phyloP scores from a whole-genome alignment of 192 early-diverging fungal species.

The Coemansia sp. region DNA sequence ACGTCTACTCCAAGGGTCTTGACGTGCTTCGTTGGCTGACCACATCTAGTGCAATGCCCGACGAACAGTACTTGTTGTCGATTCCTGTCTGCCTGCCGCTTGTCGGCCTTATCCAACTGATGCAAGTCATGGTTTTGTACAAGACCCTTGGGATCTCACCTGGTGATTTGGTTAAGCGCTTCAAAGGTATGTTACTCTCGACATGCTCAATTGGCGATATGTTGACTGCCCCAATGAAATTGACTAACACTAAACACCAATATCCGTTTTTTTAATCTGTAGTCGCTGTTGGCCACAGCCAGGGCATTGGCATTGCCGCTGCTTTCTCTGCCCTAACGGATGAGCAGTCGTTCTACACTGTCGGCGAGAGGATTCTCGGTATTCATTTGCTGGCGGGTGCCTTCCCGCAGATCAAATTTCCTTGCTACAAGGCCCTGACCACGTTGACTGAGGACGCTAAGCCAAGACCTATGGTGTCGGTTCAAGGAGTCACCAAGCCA shows the following conservation, averaged over 20 bases:
- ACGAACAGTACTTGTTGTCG: conserved; percentile 68
- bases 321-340: conserved; percentile 80
- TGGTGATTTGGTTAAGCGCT: conserved; percentile 32
- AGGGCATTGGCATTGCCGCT: conserved; percentile 86
- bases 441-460: too few species aligned
- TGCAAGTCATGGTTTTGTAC: conserved; percentile 74
- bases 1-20: conserved; percentile 67
- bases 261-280: conserved; percentile 6
- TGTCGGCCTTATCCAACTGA: conserved; percentile 86
- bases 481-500: conserved; percentile 20
- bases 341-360: conserved; percentile 75
- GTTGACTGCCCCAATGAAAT: not conserved
- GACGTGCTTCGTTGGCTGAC: conserved; percentile 84
- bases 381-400: conserved; percentile 86
- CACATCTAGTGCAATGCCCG: conserved; percentile 66
- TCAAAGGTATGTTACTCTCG: conserved; percentile 30
- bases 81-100: conserved; percentile 79
- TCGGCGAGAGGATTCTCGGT: conserved; percentile 78
- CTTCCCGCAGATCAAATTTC: conserved; percentile 68
- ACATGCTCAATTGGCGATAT: not conserved
- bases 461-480: conserved; percentile 19
- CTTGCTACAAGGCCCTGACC: conserved; percentile 7
- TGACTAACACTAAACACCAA: not conserved
- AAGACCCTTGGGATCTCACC: conserved; percentile 64
- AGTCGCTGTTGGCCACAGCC: conserved; percentile 80